Evolutionary conservation across 2,329 filamentous ascomycete genomes (phyloP), one percentile per base, ranked within the genome.

Genomic region (Epichloe bromicola): DNA sequence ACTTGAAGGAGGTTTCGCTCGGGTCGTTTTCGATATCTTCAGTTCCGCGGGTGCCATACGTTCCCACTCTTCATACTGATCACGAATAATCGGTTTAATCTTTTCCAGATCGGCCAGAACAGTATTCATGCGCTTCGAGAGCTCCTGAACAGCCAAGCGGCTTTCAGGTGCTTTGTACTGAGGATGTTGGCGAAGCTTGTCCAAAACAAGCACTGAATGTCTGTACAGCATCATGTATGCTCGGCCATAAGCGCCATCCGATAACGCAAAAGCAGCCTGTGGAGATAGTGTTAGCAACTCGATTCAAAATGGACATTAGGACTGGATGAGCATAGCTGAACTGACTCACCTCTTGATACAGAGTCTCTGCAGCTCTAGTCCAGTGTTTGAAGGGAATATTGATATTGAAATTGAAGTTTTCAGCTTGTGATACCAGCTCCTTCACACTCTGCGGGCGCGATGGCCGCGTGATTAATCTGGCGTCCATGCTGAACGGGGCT

Each of bases 191-290:
- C 79, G 75, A 8, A 98, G 74, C 50, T 85, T 77, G 6, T 88
- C 79, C 30, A 95, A 72, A 23, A 95, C 79, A n/a, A 98, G 80
- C 49, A 84, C 77, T 10, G 88, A 88, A 68, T 95, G 89, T 58
- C 93, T 83, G 64, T 93, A 88, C n/a, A 95, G 79, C 53, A 97
- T 81, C 50, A 96, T 78, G 66, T 95, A 98, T 4, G 91, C 87
- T 62, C 93, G 85, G 59, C 89, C 81, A 56, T 88, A 81, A 67
- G 96, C 90, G 60, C 85, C 84, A 67, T 97, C 91, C 41, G 79
- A 78, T 60, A 93, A 78, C 63, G 95, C 95, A 59, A 91, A 88
- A 48, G 80, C 76, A 19, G 88, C 90, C 87, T 96, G 36, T 20
- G 6, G 19, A 34, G 37, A n/a, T 14, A 3, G 4, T 8, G 23